Base-by-base conservation (phyloP, 257 asterid species). In the Solanum peruvianum region DNA sequence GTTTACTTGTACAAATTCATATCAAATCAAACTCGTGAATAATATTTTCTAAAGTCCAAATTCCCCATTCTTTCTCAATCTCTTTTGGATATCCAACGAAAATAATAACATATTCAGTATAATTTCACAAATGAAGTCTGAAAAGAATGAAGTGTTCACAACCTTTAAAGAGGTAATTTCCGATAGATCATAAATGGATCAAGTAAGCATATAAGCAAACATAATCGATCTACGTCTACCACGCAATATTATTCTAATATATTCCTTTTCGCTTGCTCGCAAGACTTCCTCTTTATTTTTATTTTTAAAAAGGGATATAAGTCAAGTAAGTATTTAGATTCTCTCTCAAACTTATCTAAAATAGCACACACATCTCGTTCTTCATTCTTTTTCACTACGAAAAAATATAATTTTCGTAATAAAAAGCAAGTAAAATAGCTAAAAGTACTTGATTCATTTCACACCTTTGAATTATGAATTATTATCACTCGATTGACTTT, bases 41-140 rank as follows among this genome's bases (percentile, higher is more conserved):
- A 27, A 1, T 47, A 10, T 16, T 78, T 45, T 80, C 25, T 23
- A 1, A 64, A 64, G 18, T 64, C 35, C 71, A 64, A 64, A 64
- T 64, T 64, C 18, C 71, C 11, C 35, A 13, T 4, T 10, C 33
- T 64, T 25, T 64, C 18, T 64, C 33, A 13, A 23, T 62, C 31
- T 4, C 31, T 62, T 62, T 64, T 64, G 16, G 29, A 64, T 64
- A 11, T n/a, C 8, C 16, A 4, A 64, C 4, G 0, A 64, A 1
- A 11, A n/a, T 1, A 64, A 64, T 5, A 64, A 64, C 31, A n/a
- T 64, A 66, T 25, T 1, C 2, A 66, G 10, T 66, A 66, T 25
- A 25, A 5, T 66, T 66, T 6, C 2, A 66, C 0, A 5, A 12
- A 6, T 25, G 0, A 25, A 66, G 1, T 12, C 3, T 25, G 2